Evolutionary conservation across 2,329 filamentous ascomycete species (phyloP).

Genomic region (Fusarium miscanthi): DNA sequence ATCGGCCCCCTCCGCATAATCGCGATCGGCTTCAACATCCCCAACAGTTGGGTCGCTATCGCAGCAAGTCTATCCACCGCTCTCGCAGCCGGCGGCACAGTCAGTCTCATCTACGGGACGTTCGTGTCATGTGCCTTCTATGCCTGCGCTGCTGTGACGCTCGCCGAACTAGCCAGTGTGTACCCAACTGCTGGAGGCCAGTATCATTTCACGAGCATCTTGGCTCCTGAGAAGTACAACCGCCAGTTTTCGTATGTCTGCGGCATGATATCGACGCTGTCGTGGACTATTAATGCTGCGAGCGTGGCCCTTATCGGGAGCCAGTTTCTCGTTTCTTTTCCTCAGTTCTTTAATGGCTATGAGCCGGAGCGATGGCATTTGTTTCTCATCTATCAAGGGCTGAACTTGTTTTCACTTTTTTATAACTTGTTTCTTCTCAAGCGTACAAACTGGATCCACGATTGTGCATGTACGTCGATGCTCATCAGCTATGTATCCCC

Average conservation of each 20-base stretch:
- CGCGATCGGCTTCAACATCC: too few relatives aligned
- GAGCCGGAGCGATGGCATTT: not conserved
- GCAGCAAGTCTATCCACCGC: too few relatives aligned
- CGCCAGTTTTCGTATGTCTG: not conserved
- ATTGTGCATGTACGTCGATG: not conserved
- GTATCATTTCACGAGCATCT: not conserved
- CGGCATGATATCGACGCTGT: not conserved
- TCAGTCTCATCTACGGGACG: not conserved
- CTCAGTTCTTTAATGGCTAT: not conserved
- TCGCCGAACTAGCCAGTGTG: not conserved
- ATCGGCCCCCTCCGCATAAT: too few relatives aligned
- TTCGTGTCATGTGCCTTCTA: not conserved
- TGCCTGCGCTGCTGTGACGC: not conserved
- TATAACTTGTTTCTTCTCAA: not conserved
- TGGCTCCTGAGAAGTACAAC: not conserved
- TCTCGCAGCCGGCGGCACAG: too few relatives aligned
- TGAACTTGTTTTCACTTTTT: not conserved
- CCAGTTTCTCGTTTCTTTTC: not conserved
- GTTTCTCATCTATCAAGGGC: not conserved
- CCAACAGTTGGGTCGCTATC: too few relatives aligned
- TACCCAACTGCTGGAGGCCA: not conserved
- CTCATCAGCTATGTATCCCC: rapidly evolving
- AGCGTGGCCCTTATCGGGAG: not conserved
- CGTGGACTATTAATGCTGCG: not conserved
- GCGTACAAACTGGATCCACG: not conserved